phyloP scores from a whole-genome alignment of 2,329 filamentous ascomycete species.

The Fonsecaea nubica region DNA sequence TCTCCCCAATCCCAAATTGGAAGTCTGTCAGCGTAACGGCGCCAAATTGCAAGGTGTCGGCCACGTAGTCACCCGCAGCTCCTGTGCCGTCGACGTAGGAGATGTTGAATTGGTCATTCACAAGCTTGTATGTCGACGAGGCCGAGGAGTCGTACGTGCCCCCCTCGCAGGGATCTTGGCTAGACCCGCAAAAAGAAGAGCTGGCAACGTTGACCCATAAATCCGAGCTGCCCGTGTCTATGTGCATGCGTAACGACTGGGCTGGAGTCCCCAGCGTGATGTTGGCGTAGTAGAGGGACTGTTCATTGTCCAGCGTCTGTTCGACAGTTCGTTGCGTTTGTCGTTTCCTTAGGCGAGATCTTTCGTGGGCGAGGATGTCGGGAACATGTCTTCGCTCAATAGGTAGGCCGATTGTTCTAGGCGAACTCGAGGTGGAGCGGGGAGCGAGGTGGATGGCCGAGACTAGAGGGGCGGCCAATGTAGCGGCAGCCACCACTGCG shows the following conservation, averaged over 20 bases:
- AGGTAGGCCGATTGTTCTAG: conserved; percentile 32
- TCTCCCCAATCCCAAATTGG: conserved; percentile 67
- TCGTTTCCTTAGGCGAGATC: conserved; percentile 31
- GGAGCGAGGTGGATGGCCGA: conserved; percentile 39
- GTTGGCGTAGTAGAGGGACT: conserved; percentile 59
- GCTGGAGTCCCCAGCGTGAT: conserved; percentile 62
- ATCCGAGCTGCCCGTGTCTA: conserved; percentile 70
- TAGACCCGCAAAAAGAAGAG: conserved; percentile 65
- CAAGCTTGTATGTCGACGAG: conserved; percentile 77
- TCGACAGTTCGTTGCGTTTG: conserved; percentile 27
- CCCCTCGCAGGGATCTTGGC: conserved; percentile 60
- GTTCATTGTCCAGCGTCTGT: conserved; percentile 38
- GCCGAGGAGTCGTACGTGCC: conserved; percentile 73
- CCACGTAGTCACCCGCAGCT: conserved; percentile 78
- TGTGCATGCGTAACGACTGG: conserved; percentile 62
- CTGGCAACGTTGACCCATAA: conserved; percentile 69
- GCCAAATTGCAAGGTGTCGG: conserved; percentile 67
- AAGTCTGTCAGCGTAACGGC: conserved; percentile 57
- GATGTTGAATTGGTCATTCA: conserved; percentile 83
- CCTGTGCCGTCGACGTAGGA: conserved; percentile 83
- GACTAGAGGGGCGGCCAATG: conserved; percentile 29
- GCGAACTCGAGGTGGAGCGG: conserved; percentile 35
- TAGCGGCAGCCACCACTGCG: conserved; percentile 21
- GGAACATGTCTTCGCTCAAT: conserved; percentile 32
- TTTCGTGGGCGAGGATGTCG: conserved; percentile 35